Evolutionary conservation across 495 filamentous ascomycete genomes (phyloP).

Genomic region (Neurospora sp.): DNA sequence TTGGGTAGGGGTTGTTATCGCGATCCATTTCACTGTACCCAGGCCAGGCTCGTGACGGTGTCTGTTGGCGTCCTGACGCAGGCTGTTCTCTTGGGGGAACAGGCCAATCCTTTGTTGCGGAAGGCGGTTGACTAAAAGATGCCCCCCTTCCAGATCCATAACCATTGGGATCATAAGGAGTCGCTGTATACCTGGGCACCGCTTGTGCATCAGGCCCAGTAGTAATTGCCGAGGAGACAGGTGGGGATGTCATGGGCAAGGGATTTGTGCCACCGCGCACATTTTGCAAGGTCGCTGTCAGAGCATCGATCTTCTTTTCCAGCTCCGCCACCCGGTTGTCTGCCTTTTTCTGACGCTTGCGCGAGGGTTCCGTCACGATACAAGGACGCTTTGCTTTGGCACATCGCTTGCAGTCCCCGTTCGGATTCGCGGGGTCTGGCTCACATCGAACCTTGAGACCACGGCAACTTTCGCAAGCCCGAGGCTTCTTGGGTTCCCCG

Average conservation of each 20-base stretch:
- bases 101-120: neutral
- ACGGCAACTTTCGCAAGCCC: conserved; percentile 90
- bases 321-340: conserved; percentile 86
- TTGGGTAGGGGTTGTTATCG: neutral
- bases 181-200: neutral
- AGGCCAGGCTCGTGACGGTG: neutral
- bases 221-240: conserved; percentile 10
- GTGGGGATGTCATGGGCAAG: conserved; percentile 7
- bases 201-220: neutral
- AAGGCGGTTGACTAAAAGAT: neutral
- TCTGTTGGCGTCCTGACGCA: neutral
- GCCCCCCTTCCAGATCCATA: neutral
- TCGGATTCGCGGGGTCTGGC: conserved; percentile 50
- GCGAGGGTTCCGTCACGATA: conserved; percentile 68
- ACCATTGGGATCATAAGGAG: neutral
- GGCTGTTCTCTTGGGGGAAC: neutral
- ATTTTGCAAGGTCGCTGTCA: conserved; percentile 68
- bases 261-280: conserved; percentile 25
- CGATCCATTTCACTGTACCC: neutral
- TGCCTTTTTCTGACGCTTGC: conserved; percentile 89
- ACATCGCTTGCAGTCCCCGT: conserved; percentile 72
- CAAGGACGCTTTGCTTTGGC: conserved; percentile 72
- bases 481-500: conserved; percentile 60
- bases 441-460: conserved; percentile 87
- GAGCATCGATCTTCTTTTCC: conserved; percentile 85